Evolutionary conservation across 495 filamentous ascomycete species (phyloP).

Genomic region (Penicillium paradoxum): DNA sequence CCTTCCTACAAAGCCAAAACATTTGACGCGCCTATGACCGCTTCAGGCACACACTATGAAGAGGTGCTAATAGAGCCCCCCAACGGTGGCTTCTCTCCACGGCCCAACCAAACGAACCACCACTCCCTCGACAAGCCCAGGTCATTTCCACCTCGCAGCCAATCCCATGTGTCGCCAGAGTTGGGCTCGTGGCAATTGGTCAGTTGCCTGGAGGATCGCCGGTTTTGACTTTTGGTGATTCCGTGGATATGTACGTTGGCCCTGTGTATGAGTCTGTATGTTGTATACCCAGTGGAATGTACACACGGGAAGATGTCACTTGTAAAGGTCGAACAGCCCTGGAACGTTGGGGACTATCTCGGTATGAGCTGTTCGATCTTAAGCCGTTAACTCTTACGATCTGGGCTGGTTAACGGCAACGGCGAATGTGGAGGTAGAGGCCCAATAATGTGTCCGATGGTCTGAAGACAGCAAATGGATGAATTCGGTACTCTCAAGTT

Average conservation of each 20-base stretch:
- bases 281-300: too few relatives aligned
- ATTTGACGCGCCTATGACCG: slow-evolving; percentile 10
- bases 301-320: too few relatives aligned
- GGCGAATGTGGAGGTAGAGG: background rate
- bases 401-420: background rate
- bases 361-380: background rate
- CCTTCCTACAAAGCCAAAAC: background rate
- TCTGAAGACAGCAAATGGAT: too few relatives aligned
- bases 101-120: slow-evolving; percentile 25
- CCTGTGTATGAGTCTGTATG: too few relatives aligned
- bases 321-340: too few relatives aligned
- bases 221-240: slow-evolving; percentile 21
- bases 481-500: background rate
- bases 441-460: too few relatives aligned
- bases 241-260: slow-evolving; percentile 10
- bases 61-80: slow-evolving; percentile 1
- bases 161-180: slow-evolving; percentile 14
- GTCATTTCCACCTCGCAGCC: slow-evolving; percentile 18
- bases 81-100: slow-evolving; percentile 18
- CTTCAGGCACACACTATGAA: slow-evolving; percentile 7
- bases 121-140: slow-evolving; percentile 25
- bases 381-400: background rate
- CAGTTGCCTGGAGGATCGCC: slow-evolving; percentile 22
- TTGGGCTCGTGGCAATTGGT: slow-evolving; percentile 21
- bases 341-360: too few relatives aligned